These are phyloP conservation scores for Spongiforma sp. DNA, from an alignment of 1,284 basidiomycete species.

Conservation along the genomic window DNA sequence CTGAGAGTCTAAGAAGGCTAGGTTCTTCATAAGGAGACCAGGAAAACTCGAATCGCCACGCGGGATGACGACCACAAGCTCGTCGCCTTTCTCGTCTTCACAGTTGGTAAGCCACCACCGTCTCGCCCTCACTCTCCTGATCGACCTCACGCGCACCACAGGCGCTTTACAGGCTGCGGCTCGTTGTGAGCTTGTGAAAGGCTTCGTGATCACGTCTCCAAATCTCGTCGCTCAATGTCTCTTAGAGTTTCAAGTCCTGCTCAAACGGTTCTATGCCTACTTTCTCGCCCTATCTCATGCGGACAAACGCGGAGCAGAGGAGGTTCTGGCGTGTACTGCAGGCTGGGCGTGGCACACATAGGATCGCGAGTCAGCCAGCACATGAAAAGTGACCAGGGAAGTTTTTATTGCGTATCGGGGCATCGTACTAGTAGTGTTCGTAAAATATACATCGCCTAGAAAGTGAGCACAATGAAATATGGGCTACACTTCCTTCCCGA, in stretches of 20 bases:
- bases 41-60: too few species aligned
- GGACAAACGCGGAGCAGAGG: conserved; percentile 64
- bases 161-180: conserved; percentile 23
- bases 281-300: conserved; percentile 48
- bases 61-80: conserved; percentile 19
- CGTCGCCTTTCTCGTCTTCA: conserved; percentile 31
- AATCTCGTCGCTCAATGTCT: too few species aligned
- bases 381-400: too few species aligned
- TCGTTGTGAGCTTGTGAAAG: conserved; percentile 30
- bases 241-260: conserved; percentile 48
- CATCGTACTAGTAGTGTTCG: too few species aligned
- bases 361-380: conserved; percentile 39
- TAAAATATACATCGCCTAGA: too few species aligned
- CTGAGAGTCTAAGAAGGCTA: too few species aligned
- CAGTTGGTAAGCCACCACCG: conserved; percentile 24
- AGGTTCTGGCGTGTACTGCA: conserved; percentile 48
- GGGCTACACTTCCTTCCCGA: too few species aligned
- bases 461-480: too few species aligned
- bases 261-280: conserved; percentile 53
- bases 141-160: conserved; percentile 1
- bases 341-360: conserved; percentile 62
- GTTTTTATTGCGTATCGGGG: too few species aligned
- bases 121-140: not conserved
- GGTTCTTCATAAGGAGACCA: too few species aligned
- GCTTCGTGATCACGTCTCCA: conserved; percentile 27